Conservation (phyloP, 2,329 filamentous ascomycete species). For the Claviceps purpurea region DNA sequence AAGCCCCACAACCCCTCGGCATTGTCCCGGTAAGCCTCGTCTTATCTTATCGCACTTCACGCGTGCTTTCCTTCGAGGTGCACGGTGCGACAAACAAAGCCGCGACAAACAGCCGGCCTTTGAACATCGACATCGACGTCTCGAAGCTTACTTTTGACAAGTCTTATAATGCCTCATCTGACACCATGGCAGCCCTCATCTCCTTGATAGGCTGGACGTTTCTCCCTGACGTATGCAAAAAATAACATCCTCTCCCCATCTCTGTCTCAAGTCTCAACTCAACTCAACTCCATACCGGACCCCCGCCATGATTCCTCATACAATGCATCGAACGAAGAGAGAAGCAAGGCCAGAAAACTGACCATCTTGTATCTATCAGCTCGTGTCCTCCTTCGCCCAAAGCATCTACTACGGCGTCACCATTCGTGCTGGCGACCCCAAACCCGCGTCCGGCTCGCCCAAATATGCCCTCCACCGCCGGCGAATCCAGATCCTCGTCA, state of each 20-base stretch:
- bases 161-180: slow-evolving; percentile 8
- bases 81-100: not conserved
- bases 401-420: slow-evolving; percentile 74
- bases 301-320: not conserved
- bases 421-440: slow-evolving; percentile 78
- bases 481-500: slow-evolving; percentile 70
- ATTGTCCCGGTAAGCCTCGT: not conserved
- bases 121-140: not conserved
- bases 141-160: not conserved
- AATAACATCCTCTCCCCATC: slow-evolving; percentile 1
- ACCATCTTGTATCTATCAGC: slow-evolving; percentile 45
- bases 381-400: slow-evolving; percentile 67
- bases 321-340: not conserved
- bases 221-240: slow-evolving; percentile 34
- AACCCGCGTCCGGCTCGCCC: slow-evolving; percentile 55
- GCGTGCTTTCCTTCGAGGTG: not conserved
- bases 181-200: slow-evolving; percentile 36
- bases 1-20: not conserved
- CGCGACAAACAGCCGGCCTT: not conserved
- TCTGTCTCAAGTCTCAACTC: not conserved
- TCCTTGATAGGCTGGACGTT: slow-evolving; percentile 45
- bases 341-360: not conserved
- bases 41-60: not conserved
- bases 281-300: not conserved
- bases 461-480: slow-evolving; percentile 63